Conservation (phyloP, 306 rosid genomes). For the Alnus glutinosa region DNA sequence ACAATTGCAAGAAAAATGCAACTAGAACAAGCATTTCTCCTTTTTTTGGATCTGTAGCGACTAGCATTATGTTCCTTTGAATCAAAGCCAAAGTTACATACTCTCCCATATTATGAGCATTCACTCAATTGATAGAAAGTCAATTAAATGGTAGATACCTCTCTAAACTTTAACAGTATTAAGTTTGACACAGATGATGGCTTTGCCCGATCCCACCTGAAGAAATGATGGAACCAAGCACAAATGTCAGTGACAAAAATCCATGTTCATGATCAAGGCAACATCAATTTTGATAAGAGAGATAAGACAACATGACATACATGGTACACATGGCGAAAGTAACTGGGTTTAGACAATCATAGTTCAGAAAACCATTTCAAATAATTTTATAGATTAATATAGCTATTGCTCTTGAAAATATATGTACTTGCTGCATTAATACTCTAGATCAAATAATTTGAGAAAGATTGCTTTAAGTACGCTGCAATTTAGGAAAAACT, state of each 20-base stretch:
- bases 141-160: slow-evolving; percentile 46
- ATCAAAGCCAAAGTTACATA: neutral
- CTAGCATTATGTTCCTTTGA: neutral
- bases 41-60: neutral
- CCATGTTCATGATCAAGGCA: neutral
- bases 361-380: slow-evolving; percentile 4
- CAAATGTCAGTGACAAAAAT: slow-evolving; percentile 24
- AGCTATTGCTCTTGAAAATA: neutral
- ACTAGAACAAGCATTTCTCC: neutral
- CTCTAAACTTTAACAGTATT: slow-evolving; percentile 79
- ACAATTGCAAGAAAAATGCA: neutral
- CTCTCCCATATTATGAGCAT: neutral
- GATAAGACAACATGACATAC: neutral
- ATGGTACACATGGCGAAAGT: neutral
- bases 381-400: neutral
- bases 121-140: neutral
- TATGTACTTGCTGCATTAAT: neutral
- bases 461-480: neutral
- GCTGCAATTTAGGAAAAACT: neutral
- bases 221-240: slow-evolving; percentile 10
- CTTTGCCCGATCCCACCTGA: slow-evolving; percentile 81
- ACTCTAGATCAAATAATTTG: neutral
- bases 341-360: neutral
- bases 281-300: neutral
- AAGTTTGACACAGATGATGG: slow-evolving; percentile 78